These are phyloP conservation scores for Colletotrichum musicola DNA, from an alignment of 2,329 filamentous ascomycete genomes.

Conservation along the genomic window DNA sequence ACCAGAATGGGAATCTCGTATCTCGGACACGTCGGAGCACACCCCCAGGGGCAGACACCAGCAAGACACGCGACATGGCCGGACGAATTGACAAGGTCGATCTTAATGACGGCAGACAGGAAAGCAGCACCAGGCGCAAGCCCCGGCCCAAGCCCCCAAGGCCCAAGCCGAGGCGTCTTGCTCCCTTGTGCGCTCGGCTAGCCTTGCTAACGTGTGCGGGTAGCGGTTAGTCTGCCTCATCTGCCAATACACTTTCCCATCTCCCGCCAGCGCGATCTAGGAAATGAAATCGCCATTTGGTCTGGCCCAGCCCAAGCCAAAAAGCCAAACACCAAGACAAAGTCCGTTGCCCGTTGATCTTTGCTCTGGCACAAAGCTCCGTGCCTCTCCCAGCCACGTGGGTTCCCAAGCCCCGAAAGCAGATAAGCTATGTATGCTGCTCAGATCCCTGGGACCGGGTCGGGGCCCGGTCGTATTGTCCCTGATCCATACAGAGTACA, in stretches of 20 bases:
- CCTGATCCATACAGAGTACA: slow-evolving; percentile 26
- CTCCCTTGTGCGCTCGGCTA: not conserved
- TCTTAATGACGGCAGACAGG: slow-evolving; percentile 14
- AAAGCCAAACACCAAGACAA: slow-evolving; percentile 31
- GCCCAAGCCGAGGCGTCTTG: slow-evolving; percentile 5
- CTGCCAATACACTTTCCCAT: slow-evolving; percentile 18
- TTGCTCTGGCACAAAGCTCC: slow-evolving; percentile 31
- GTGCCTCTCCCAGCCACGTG: slow-evolving; percentile 35
- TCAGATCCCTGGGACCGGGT: slow-evolving; percentile 33
- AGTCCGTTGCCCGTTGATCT: slow-evolving; percentile 34
- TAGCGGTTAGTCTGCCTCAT: slow-evolving; percentile 7
- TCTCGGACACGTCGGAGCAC: slow-evolving; percentile 19
- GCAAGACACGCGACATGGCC: slow-evolving; percentile 14
- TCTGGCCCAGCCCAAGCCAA: slow-evolving; percentile 24
- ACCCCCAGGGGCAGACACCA: not conserved
- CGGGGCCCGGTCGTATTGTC: slow-evolving; percentile 5
- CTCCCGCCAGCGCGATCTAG: slow-evolving; percentile 20
- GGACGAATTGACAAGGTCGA: slow-evolving; percentile 14
- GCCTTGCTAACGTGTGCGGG: not conserved
- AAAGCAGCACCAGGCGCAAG: not conserved
- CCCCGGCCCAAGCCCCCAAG: slow-evolving; percentile 1
- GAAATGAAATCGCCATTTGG: slow-evolving; percentile 20
- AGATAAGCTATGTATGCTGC: slow-evolving; percentile 35
- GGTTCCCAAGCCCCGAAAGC: slow-evolving; percentile 19
- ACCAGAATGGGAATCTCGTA: not conserved